phyloP scores from a whole-genome alignment of 768 basidiomycete species.

The Lactifluus pinguis region DNA sequence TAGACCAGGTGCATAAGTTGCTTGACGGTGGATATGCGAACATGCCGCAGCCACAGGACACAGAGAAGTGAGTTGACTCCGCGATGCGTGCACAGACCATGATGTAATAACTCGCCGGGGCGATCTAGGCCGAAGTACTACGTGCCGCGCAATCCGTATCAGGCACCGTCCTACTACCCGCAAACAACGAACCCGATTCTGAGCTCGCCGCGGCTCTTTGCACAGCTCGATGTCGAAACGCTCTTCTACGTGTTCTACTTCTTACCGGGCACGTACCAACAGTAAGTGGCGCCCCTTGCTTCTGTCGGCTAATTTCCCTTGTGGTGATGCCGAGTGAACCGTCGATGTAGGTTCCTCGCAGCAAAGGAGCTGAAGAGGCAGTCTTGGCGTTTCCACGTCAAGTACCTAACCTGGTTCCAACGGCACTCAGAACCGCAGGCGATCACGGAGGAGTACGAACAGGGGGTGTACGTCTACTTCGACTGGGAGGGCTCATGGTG shows the following conservation, averaged over 20 bases:
- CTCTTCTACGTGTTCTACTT: slow-evolving; percentile 99
- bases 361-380: slow-evolving; percentile 96
- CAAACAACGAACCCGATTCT: slow-evolving; percentile 76
- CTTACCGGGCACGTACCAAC: slow-evolving; percentile 94
- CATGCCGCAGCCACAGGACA: slow-evolving; percentile 88
- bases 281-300: slow-evolving; percentile 43
- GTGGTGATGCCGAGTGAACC: neutral
- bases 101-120: neutral
- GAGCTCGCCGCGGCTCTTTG: slow-evolving; percentile 75
- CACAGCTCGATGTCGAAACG: slow-evolving; percentile 92
- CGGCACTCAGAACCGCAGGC: slow-evolving; percentile 96
- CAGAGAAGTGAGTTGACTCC: slow-evolving; percentile 65
- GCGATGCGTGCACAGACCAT: neutral
- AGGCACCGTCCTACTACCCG: slow-evolving; percentile 90
- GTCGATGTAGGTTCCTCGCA: slow-evolving; percentile 65
- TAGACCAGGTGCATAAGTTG: slow-evolving; percentile 86
- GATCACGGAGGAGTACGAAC: slow-evolving; percentile 98
- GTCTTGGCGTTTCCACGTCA: slow-evolving; percentile 98
- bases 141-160: slow-evolving; percentile 84
- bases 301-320: neutral
- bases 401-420: slow-evolving; percentile 99
- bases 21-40: slow-evolving; percentile 86
- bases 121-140: slow-evolving; percentile 88
- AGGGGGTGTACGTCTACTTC: slow-evolving; percentile 98
- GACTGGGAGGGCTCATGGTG: slow-evolving; percentile 99